These are phyloP conservation scores for Apiospora sp. DNA, from an alignment of 2,329 filamentous ascomycete genomes.

Conservation along the genomic window DNA sequence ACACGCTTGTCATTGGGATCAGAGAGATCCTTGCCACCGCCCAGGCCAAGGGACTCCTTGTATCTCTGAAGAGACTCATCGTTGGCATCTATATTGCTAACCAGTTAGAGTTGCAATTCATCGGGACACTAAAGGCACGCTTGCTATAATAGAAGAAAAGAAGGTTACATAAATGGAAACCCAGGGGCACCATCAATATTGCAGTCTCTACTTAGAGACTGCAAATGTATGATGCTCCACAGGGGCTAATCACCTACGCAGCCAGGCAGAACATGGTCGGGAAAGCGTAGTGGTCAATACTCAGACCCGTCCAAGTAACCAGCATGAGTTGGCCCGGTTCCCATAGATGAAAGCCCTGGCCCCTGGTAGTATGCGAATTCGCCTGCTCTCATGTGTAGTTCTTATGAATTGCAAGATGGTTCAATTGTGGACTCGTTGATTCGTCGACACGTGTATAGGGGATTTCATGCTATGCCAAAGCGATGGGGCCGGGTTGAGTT, in stretches of 20 bases:
- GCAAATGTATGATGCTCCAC: neutral
- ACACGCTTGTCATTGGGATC: conserved; percentile 85
- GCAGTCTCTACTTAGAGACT: conserved; percentile 17
- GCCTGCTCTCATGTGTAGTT: neutral
- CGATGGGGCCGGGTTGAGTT: neutral
- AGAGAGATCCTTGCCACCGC: conserved; percentile 74
- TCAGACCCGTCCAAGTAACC: neutral
- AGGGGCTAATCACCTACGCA: neutral
- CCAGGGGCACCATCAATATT: neutral
- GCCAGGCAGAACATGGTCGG: neutral
- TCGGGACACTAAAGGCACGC: neutral
- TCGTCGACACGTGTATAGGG: neutral
- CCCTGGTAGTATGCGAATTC: neutral
- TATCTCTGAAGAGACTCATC: conserved; percentile 97
- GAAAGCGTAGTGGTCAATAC: neutral
- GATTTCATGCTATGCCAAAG: neutral
- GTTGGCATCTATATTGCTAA: conserved; percentile 59
- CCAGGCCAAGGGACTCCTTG: conserved; percentile 94
- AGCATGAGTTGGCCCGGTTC: neutral
- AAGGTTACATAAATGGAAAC: neutral
- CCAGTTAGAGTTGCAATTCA: neutral
- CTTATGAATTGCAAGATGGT: neutral
- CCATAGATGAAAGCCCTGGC: neutral
- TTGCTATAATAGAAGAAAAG: neutral
- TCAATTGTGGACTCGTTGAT: neutral